Percentiles rank a stretch among this genome's conserved stretches.
phyloP scores from a whole-genome alignment of 345 rosid genomes.

The Pugionium dolabratum region DNA sequence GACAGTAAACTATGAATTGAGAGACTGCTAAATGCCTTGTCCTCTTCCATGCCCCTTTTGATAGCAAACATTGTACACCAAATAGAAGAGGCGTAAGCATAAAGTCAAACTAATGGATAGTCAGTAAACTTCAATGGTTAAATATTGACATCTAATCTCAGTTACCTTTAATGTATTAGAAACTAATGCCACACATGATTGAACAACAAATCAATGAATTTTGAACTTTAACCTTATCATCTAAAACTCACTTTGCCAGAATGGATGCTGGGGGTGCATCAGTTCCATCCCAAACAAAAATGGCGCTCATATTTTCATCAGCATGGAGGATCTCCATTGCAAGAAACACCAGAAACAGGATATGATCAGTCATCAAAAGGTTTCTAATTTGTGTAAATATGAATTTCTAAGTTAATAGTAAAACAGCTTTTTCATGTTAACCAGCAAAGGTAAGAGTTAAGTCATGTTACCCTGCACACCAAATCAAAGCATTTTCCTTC shows the following conservation, averaged over 20 bases:
- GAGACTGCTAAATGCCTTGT: conserved; percentile 14
- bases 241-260: conserved; percentile 50
- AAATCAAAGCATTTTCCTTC: conserved; percentile 49
- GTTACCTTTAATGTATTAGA: background rate
- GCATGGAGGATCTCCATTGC: conserved; percentile 60
- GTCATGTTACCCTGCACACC: conserved; percentile 54
- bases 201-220: background rate
- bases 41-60: conserved; percentile 17
- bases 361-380: conserved; percentile 3
- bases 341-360: conserved; percentile 21
- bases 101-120: background rate
- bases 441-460: conserved; percentile 15
- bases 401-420: background rate
- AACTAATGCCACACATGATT: conserved; percentile 17
- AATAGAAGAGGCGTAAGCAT: conserved; percentile 4
- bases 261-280: conserved; percentile 60
- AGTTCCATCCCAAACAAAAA: conserved; percentile 86
- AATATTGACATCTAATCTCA: conserved; percentile 1
- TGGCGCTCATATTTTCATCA: conserved; percentile 42
- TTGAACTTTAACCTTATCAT: background rate
- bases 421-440: background rate
- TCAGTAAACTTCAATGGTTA: background rate
- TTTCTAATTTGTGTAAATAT: background rate
- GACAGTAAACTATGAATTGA: conserved; percentile 46
- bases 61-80: conserved; percentile 18